These are phyloP conservation scores for Clathrus columnatus DNA, from an alignment of 768 basidiomycete genomes.

Conservation along the genomic window DNA sequence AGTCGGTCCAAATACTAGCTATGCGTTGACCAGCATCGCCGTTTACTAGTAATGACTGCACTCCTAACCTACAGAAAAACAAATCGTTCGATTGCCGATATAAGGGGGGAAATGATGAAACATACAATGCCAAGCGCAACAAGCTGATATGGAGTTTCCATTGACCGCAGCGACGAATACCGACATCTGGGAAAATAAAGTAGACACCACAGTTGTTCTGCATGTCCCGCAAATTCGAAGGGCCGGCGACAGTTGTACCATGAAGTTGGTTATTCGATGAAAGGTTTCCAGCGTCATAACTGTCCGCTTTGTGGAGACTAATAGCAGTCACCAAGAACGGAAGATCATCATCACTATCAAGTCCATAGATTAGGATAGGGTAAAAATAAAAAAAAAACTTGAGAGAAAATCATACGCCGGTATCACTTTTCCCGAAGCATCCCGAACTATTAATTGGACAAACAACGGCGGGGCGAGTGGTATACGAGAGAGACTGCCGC, in stretches of 20 bases:
- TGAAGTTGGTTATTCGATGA: conserved; percentile 64
- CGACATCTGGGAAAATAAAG: conserved; percentile 88
- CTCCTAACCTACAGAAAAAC: background rate
- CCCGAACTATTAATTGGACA: conserved; percentile 67
- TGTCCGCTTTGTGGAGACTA: conserved; percentile 65
- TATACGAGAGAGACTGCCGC: conserved; percentile 70
- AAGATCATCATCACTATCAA: conserved; percentile 65
- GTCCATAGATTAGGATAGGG: conserved; percentile 3
- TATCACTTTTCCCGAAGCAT: conserved; percentile 59
- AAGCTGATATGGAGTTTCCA: conserved; percentile 71
- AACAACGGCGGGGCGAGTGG: conserved; percentile 81
- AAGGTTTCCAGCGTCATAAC: conserved; percentile 52
- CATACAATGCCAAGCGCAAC: conserved; percentile 68
- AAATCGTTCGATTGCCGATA: background rate
- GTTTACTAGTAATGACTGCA: conserved; percentile 37
- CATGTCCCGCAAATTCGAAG: conserved; percentile 71
- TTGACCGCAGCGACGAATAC: conserved; percentile 67
- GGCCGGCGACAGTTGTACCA: conserved; percentile 77
- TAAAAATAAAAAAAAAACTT: conserved; percentile 15
- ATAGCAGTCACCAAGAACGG: conserved; percentile 84
- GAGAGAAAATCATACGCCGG: conserved; percentile 73
- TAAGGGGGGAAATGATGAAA: conserved; percentile 10
- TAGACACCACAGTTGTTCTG: conserved; percentile 76
- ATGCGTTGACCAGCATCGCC: conserved; percentile 57
- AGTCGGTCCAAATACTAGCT: conserved; percentile 59